Percentiles rank a stretch among this genome's conserved stretches.
These are phyloP conservation scores for Septoria petroselini DNA, from an alignment of 2,329 filamentous ascomycete genomes.

Conservation along the genomic window DNA sequence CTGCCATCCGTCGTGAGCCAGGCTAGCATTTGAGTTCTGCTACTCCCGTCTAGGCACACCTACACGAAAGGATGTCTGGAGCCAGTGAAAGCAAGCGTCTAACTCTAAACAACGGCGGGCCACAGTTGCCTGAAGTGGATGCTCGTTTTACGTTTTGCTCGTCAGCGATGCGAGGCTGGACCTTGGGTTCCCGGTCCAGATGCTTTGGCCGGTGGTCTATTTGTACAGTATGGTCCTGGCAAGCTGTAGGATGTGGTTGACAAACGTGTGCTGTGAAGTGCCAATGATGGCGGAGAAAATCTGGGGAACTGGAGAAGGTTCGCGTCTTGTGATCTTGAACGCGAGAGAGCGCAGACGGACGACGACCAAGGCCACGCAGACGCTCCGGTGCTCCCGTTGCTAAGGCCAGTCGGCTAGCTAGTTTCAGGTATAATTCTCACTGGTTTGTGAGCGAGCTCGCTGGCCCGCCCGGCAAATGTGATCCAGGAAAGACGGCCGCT, in stretches of 20 bases:
- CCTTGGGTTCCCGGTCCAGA: constrained; percentile 7
- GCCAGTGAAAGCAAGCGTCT: constrained; percentile 24
- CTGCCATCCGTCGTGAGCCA: constrained; percentile 23
- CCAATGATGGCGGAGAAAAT: constrained; percentile 25
- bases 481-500: constrained; percentile 20
- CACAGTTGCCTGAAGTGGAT: constrained; percentile 22
- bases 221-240: neutral
- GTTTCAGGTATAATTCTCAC: constrained; percentile 17
- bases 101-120: constrained; percentile 27
- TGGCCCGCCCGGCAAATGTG: constrained; percentile 18
- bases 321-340: constrained; percentile 10
- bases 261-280: constrained; percentile 3
- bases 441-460: constrained; percentile 13
- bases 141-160: constrained; percentile 18
- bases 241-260: neutral
- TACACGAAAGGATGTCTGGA: constrained; percentile 18
- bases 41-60: constrained; percentile 16
- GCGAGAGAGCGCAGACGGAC: neutral
- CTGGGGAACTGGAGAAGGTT: constrained; percentile 31
- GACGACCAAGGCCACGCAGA: constrained; percentile 2
- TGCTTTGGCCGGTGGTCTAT: neutral
- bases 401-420: constrained; percentile 11
- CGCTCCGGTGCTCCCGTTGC: constrained; percentile 9
- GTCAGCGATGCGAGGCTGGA: constrained; percentile 12
- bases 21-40: constrained; percentile 28